Evolutionary conservation across 768 basidiomycete genomes (phyloP).

Genomic region (Rhizopogon sp.): DNA sequence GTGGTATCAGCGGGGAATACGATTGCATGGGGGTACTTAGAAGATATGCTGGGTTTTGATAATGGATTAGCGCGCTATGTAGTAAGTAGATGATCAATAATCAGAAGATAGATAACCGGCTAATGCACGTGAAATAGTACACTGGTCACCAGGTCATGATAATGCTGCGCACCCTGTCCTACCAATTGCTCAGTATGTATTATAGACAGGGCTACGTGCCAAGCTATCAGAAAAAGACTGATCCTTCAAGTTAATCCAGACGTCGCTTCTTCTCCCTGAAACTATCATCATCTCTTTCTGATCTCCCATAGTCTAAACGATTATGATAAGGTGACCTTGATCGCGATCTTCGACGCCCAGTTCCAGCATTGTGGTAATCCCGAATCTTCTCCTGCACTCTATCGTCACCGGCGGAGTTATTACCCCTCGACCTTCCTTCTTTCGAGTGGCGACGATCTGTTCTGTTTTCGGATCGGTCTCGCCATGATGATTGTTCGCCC

Average conservation of each 20-base stretch:
- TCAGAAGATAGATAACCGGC: constrained; percentile 8
- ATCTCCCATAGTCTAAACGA: constrained; percentile 9
- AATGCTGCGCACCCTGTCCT: neutral
- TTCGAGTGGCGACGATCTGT: constrained; percentile 20
- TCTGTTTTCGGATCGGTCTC: constrained; percentile 19
- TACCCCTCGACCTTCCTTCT: constrained; percentile 18
- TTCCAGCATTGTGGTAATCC: constrained; percentile 12
- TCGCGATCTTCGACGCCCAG: constrained; percentile 16
- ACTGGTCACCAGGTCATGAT: too few relatives aligned
- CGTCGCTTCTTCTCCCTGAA: constrained; percentile 52
- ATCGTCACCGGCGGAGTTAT: constrained; percentile 17
- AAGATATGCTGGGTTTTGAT: neutral
- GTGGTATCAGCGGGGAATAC: neutral
- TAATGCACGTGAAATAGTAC: neutral
- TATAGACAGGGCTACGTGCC: neutral
- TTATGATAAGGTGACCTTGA: constrained; percentile 29
- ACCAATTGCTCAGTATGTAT: neutral
- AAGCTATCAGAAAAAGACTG: neutral
- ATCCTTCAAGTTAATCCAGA: constrained; percentile 35
- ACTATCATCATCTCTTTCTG: constrained; percentile 29
- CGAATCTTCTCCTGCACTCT: constrained; percentile 14
- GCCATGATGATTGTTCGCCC: constrained; percentile 34
- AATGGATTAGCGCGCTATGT: neutral
- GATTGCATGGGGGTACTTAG: neutral
- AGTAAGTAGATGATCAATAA: neutral